Evolutionary conservation across 495 filamentous ascomycete species (phyloP).

Genomic region (Cudoniella acicularis): DNA sequence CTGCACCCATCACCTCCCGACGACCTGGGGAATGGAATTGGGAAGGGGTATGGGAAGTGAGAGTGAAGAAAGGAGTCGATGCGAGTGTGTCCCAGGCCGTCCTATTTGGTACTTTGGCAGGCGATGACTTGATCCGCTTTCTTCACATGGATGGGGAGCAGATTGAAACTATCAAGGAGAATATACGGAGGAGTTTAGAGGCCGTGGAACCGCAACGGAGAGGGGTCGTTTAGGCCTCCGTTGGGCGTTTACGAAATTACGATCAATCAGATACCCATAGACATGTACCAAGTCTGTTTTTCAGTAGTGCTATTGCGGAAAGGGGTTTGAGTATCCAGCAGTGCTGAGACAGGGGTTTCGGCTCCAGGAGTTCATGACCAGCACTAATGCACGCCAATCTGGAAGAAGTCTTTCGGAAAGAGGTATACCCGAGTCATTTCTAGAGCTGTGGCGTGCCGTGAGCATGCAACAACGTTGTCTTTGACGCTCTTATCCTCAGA

Average conservation of each 20-base stretch:
- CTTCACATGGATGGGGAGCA: conserved; percentile 59
- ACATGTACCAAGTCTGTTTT: too few species aligned
- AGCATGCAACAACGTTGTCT: too few species aligned
- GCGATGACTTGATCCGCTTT: conserved; percentile 73
- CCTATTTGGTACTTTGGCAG: conserved; percentile 63
- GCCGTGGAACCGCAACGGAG: conserved; percentile 19
- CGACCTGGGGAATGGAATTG: conserved; percentile 87
- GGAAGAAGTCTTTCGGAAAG: too few species aligned
- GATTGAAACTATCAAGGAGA: conserved; percentile 55
- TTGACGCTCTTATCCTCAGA: too few species aligned
- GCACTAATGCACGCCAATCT: too few species aligned
- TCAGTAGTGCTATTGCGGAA: too few species aligned
- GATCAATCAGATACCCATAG: too few species aligned
- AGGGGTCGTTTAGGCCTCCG: conserved; percentile 7
- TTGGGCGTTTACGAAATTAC: background rate
- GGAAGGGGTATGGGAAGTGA: conserved; percentile 90
- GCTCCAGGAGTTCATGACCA: too few species aligned
- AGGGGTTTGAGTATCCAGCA: too few species aligned
- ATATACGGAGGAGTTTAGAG: conserved; percentile 51
- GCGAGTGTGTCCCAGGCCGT: conserved; percentile 73
- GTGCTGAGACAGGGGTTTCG: too few species aligned
- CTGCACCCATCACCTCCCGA: conserved; percentile 32
- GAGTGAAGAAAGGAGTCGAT: conserved; percentile 72
- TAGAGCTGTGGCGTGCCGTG: too few species aligned
- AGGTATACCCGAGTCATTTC: too few species aligned